Base-by-base conservation (phyloP, 768 basidiomycete species). In the Auriscalpium orientale region DNA sequence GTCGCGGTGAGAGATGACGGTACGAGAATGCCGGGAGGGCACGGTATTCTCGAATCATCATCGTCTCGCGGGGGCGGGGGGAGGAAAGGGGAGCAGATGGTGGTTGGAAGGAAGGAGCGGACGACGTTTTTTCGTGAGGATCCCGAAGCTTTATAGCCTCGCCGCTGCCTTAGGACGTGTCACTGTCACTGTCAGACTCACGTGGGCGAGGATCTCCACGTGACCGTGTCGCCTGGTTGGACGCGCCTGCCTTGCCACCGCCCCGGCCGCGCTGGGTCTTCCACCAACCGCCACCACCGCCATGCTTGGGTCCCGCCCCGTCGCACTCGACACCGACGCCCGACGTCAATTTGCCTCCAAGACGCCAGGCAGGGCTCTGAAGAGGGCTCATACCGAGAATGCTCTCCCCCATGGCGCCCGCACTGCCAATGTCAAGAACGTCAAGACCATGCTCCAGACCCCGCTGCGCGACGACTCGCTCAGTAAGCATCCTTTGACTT, bases 311-410 rank as follows among this genome's bases (percentile, higher is more conserved):
- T 59, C 58, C 33, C 63, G 63, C 47, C 57, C 62, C 21, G 55
- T 49, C 15, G 62, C 68, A 38, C 56, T 75, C 49, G 65, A 70
- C 35, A 51, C 49, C 7, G 70, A 66, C 46, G 64, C 63, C 55
- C 61, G 43, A 47, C 54, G 52, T 16, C 56, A 58, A 22, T 44
- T 60, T 3, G 15, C 57, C 15, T 62, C 74, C 1, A 85, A 80
- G 67, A 87, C 84, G 0, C 85, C 85, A 2, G 82, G 78, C n/a
- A 71, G 77, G 36, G 72, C 63, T 11, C 67, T 73, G 35, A 70
- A 67, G 66, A 72, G 74, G 68, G 64, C 70, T 62, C 61, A 71
- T 50, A 57, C 63, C 46, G 82, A 85, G 62, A 85, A 87, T 62
- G 74, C 73, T 4, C 49, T 70, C 2, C 66, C 71, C 40, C 66